Evolutionary conservation across 2,329 filamentous ascomycete species (phyloP).

Genomic region (Aspergillus chevalieri): DNA sequence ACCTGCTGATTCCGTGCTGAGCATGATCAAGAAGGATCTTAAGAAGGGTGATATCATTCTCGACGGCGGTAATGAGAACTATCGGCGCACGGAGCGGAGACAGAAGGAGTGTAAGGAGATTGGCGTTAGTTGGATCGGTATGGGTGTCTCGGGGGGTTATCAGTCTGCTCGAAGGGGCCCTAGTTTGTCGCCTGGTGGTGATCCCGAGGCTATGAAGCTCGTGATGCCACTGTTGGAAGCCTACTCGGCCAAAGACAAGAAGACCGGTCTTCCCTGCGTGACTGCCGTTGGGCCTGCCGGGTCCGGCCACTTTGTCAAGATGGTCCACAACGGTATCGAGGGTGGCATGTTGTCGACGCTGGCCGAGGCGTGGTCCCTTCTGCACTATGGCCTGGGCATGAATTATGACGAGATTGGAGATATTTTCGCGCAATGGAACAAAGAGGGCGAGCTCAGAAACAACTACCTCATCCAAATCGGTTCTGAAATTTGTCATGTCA

Average conservation of each 20-base stretch:
- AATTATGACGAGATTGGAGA: slow-evolving; percentile 55
- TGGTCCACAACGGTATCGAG: slow-evolving; percentile 70
- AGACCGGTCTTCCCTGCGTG: slow-evolving; percentile 55
- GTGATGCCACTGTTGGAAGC: slow-evolving; percentile 57
- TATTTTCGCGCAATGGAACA: slow-evolving; percentile 57
- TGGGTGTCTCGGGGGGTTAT: slow-evolving; percentile 64
- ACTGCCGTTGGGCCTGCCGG: slow-evolving; percentile 56
- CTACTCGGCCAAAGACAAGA: slow-evolving; percentile 57
- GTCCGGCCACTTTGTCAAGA: slow-evolving; percentile 67
- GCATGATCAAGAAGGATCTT: slow-evolving; percentile 45
- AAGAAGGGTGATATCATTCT: slow-evolving; percentile 60
- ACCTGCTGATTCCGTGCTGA: slow-evolving; percentile 32
- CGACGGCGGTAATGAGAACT: slow-evolving; percentile 64
- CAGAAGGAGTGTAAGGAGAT: slow-evolving; percentile 52
- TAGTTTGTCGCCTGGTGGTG: slow-evolving; percentile 61
- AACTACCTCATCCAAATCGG: slow-evolving; percentile 61
- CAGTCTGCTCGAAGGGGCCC: slow-evolving; percentile 61
- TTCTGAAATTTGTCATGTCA: slow-evolving; percentile 53
- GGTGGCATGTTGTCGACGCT: slow-evolving; percentile 63
- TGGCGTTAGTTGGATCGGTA: slow-evolving; percentile 61
- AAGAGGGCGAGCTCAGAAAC: slow-evolving; percentile 50
- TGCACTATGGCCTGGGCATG: slow-evolving; percentile 55
- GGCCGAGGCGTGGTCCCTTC: slow-evolving; percentile 60
- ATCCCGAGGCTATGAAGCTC: slow-evolving; percentile 50
- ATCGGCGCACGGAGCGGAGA: slow-evolving; percentile 56